Percentiles rank a stretch among this genome's conserved stretches.
These are phyloP conservation scores for Aspergillus sp. DNA, from an alignment of 2,329 filamentous ascomycete species.

Conservation along the genomic window DNA sequence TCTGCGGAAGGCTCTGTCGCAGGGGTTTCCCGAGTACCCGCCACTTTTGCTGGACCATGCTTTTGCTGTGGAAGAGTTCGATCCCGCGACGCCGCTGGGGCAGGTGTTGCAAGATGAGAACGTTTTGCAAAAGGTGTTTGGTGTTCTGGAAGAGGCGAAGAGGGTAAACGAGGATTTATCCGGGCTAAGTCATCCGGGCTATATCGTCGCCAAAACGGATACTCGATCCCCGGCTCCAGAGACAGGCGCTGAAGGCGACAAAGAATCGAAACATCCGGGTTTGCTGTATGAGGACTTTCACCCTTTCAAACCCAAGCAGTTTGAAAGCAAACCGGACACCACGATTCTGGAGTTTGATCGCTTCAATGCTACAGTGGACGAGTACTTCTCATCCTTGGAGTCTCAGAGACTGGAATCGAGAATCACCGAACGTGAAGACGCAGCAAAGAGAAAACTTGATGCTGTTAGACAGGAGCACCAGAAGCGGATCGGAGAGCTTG, in stretches of 20 bases:
- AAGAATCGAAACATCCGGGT: slow-evolving; percentile 24
- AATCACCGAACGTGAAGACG: slow-evolving; percentile 70
- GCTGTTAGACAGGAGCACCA: slow-evolving; percentile 75
- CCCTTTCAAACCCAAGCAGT: slow-evolving; percentile 77
- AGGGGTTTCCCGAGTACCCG: slow-evolving; percentile 80
- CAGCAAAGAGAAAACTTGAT: slow-evolving; percentile 75
- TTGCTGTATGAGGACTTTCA: slow-evolving; percentile 91
- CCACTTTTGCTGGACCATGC: slow-evolving; percentile 83
- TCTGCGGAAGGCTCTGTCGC: slow-evolving; percentile 69
- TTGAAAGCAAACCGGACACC: slow-evolving; percentile 57
- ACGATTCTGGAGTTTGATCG: slow-evolving; percentile 68
- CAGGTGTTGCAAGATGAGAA: slow-evolving; percentile 60
- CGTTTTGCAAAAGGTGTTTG: slow-evolving; percentile 58
- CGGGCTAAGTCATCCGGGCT: slow-evolving; percentile 50
- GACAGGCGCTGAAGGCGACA: slow-evolving; percentile 24
- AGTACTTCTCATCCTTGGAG: slow-evolving; percentile 95
- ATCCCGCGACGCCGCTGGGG: slow-evolving; percentile 58
- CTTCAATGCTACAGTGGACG: slow-evolving; percentile 89
- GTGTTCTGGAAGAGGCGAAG: slow-evolving; percentile 61
- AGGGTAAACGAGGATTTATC: slow-evolving; percentile 44
- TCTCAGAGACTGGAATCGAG: slow-evolving; percentile 83
- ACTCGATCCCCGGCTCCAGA: slow-evolving; percentile 24
- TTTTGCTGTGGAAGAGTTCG: slow-evolving; percentile 61
- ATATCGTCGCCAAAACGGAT: slow-evolving; percentile 68
- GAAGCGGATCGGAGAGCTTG: slow-evolving; percentile 73